Evolutionary conservation across 345 rosid species (phyloP).

Genomic region (Gossypium rotundifolium): DNA sequence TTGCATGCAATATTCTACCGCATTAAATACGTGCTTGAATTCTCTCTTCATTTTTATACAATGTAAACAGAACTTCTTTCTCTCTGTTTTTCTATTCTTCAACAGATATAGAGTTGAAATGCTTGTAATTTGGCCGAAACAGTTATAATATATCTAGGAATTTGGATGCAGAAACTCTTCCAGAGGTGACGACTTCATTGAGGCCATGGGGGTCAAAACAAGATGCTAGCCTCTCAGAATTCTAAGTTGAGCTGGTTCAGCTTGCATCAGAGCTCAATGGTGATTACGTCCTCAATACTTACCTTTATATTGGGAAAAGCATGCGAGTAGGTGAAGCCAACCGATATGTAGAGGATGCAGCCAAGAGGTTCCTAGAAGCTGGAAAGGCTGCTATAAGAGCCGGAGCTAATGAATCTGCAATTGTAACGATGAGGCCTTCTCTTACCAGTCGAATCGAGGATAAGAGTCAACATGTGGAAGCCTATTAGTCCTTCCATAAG

Average conservation of each 20-base stretch:
- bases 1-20: too few species aligned
- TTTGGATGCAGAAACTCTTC: constrained; percentile 60
- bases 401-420: constrained; percentile 87
- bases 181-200: constrained; percentile 46
- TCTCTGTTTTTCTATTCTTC: too few species aligned
- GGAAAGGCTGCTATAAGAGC: constrained; percentile 83
- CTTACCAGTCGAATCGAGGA: constrained; percentile 48
- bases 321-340: constrained; percentile 88
- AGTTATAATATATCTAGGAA: constrained; percentile 13
- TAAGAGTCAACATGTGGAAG: constrained; percentile 10
- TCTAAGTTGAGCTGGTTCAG: constrained; percentile 90
- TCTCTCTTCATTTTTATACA: too few species aligned
- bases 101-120: background rate
- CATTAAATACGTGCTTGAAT: too few species aligned
- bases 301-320: constrained; percentile 78
- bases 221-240: constrained; percentile 71
- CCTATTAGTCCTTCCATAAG: constrained; percentile 8
- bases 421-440: constrained; percentile 88
- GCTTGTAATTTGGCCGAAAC: background rate
- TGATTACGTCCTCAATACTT: constrained; percentile 66
- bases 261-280: constrained; percentile 96
- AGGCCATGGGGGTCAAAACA: constrained; percentile 80
- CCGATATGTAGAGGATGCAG: constrained; percentile 82
- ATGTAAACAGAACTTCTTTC: too few species aligned
- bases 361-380: constrained; percentile 86